phyloP scores from a whole-genome alignment of 2,329 filamentous ascomycete species.

The Ascochyta lentis region DNA sequence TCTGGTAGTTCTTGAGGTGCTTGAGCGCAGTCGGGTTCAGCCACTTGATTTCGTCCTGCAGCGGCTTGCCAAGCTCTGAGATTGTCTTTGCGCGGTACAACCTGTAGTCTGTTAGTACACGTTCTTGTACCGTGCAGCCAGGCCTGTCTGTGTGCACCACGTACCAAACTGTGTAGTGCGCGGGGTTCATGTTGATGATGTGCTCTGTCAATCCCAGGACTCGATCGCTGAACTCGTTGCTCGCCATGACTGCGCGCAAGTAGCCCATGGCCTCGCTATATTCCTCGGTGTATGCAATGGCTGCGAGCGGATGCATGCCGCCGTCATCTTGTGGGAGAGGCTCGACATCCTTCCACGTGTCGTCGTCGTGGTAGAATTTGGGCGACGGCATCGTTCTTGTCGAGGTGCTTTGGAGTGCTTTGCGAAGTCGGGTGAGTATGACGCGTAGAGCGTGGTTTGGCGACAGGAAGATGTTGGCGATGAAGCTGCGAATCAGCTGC shows the following conservation, averaged over 20 bases:
- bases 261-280: conserved; percentile 95
- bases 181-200: conserved; percentile 91
- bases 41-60: conserved; percentile 80
- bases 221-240: conserved; percentile 80
- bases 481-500: conserved; percentile 18
- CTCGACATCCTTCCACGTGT: conserved; percentile 81
- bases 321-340: conserved; percentile 87
- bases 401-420: background rate
- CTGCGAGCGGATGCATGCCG: conserved; percentile 76
- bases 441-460: conserved; percentile 6
- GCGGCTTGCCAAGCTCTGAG: conserved; percentile 67
- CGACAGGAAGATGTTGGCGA: conserved; percentile 10
- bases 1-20: conserved; percentile 98
- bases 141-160: conserved; percentile 22
- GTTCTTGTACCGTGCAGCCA: background rate
- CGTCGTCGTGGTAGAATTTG: conserved; percentile 67
- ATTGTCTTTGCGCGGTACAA: conserved; percentile 87
- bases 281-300: conserved; percentile 87
- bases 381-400: conserved; percentile 19
- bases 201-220: conserved; percentile 83
- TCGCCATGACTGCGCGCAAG: conserved; percentile 90
- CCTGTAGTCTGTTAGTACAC: conserved; percentile 49
- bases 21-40: conserved; percentile 81
- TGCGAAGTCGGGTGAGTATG: conserved; percentile 3
- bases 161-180: conserved; percentile 96